A percentile compares a stretch with the other conserved stretches of the same genome.
phyloP scores from a whole-genome alignment of 331 rosid species.

The Acacia pycnantha region DNA sequence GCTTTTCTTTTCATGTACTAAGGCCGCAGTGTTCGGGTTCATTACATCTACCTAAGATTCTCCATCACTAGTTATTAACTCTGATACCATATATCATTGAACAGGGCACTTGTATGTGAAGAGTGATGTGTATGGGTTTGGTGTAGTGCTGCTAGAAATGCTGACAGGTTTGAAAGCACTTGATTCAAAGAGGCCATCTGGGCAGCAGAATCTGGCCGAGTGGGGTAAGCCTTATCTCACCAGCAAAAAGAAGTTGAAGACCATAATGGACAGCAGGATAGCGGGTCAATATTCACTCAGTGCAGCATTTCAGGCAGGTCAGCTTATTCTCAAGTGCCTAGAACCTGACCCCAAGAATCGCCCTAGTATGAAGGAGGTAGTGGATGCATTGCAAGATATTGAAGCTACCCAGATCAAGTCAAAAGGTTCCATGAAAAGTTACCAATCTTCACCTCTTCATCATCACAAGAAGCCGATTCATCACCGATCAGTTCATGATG shows the following conservation, averaged over 20 bases:
- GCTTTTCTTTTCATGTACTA: too few relatives aligned
- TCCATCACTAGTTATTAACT: neutral
- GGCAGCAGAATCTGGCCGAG: constrained; percentile 61
- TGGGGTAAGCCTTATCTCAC: constrained; percentile 65
- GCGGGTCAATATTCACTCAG: constrained; percentile 72
- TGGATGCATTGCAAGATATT: constrained; percentile 55
- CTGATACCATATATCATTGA: neutral
- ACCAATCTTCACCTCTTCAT: constrained; percentile 4
- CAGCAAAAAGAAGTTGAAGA: constrained; percentile 49
- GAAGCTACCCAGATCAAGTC: constrained; percentile 43
- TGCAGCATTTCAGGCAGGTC: constrained; percentile 59
- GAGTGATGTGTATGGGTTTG: constrained; percentile 96
- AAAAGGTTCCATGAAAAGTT: constrained; percentile 33
- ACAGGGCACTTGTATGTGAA: constrained; percentile 93
- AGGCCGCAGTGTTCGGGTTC: too few relatives aligned
- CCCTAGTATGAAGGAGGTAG: constrained; percentile 83
- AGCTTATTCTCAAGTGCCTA: constrained; percentile 60
- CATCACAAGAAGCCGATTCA: neutral
- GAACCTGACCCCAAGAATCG: constrained; percentile 62
- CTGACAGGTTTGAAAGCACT: constrained; percentile 64
- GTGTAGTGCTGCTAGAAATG: constrained; percentile 81
- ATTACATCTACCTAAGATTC: neutral
- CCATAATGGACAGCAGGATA: constrained; percentile 59
- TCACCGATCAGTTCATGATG: neutral
- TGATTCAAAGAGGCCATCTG: constrained; percentile 52